Evolutionary conservation across 2,329 filamentous ascomycete species (phyloP).

Genomic region (Thelonectria olida): DNA sequence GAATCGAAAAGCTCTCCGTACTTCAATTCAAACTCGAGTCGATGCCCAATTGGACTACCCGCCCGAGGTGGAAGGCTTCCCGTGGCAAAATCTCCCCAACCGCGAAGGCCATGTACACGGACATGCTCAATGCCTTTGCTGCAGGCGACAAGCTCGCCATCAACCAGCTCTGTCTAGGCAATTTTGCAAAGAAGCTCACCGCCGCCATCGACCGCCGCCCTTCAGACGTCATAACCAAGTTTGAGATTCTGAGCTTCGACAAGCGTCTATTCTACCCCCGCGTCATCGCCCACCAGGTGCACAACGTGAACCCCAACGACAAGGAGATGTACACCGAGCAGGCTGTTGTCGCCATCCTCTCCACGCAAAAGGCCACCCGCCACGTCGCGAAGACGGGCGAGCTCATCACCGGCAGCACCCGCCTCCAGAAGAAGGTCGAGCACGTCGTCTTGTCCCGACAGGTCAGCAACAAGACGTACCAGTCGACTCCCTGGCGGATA

Average conservation of each 20-base stretch:
- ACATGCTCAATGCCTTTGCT: conserved; percentile 71
- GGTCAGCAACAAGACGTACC: conserved; percentile 56
- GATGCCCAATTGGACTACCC: conserved; percentile 53
- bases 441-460: conserved; percentile 69
- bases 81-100: conserved; percentile 56
- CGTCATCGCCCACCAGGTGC: conserved; percentile 64
- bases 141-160: conserved; percentile 63
- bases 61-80: conserved; percentile 54
- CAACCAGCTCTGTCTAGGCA: conserved; percentile 61
- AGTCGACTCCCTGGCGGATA: conserved; percentile 66
- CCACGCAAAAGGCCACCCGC: conserved; percentile 62
- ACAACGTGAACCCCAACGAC: conserved; percentile 55
- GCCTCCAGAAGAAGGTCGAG: conserved; percentile 66
- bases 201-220: conserved; percentile 63
- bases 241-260: conserved; percentile 65
- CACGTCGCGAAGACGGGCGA: conserved; percentile 48
- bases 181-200: conserved; percentile 61
- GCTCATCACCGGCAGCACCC: conserved; percentile 56
- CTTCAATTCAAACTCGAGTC: conserved; percentile 55
- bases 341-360: conserved; percentile 68
- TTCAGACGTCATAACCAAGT: conserved; percentile 54
- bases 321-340: conserved; percentile 53
- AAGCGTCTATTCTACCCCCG: conserved; percentile 52
- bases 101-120: conserved; percentile 67
- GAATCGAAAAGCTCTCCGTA: conserved; percentile 45